Conservation (phyloP, 257 asterid genomes). For the Hygrophila difformis region DNA sequence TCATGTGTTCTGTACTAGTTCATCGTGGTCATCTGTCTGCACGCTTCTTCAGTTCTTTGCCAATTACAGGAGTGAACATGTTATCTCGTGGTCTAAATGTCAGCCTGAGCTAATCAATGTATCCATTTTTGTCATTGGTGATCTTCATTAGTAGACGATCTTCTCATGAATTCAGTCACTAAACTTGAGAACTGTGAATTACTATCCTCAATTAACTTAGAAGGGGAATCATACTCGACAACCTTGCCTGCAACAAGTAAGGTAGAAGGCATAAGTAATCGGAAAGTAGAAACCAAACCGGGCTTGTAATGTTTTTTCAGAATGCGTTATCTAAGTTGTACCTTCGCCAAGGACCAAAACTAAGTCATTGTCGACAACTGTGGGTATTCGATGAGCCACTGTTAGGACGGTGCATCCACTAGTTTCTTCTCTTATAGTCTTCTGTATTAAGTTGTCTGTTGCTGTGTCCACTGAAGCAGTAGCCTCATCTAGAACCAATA, state of each 20-base stretch:
- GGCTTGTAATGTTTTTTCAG: too few relatives aligned
- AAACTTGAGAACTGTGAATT: slow-evolving; percentile 58
- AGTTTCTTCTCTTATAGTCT: slow-evolving; percentile 68
- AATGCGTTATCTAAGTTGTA: too few relatives aligned
- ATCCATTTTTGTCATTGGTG: background rate
- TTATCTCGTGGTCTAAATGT: too few relatives aligned
- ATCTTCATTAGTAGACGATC: slow-evolving; percentile 25
- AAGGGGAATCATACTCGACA: slow-evolving; percentile 60
- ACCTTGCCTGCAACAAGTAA: slow-evolving; percentile 43
- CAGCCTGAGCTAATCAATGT: background rate
- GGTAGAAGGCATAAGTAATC: too few relatives aligned
- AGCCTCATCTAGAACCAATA: slow-evolving; percentile 72
- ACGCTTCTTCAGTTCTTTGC: background rate
- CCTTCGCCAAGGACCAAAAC: slow-evolving; percentile 80
- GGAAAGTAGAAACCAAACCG: too few relatives aligned
- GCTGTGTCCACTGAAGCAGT: slow-evolving; percentile 74
- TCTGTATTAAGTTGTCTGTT: slow-evolving; percentile 63
- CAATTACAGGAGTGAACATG: too few relatives aligned
- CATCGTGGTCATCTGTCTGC: background rate
- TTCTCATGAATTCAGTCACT: slow-evolving; percentile 56
- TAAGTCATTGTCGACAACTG: slow-evolving; percentile 73
- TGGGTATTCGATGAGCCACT: slow-evolving; percentile 83
- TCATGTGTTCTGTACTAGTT: too few relatives aligned
- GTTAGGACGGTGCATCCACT: slow-evolving; percentile 62
- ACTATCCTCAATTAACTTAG: slow-evolving; percentile 36